Conservation (phyloP, 495 filamentous ascomycete genomes). For the Talaromyces stipitatus region DNA sequence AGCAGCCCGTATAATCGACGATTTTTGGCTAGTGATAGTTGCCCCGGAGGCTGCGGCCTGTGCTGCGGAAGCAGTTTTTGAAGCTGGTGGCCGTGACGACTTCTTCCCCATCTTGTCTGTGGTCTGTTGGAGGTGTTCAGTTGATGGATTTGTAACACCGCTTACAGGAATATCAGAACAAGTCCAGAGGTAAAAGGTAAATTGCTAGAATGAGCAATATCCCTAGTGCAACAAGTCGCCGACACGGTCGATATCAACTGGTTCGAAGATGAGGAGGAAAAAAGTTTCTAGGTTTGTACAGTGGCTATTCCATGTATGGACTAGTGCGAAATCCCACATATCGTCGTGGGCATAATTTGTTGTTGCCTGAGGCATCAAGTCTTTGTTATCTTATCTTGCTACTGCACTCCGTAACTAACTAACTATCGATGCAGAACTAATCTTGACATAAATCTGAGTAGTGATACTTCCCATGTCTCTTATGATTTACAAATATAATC, state of each 20-base stretch:
- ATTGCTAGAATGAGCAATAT: background rate
- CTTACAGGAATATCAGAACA: background rate
- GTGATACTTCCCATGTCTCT: background rate
- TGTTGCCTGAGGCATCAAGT: background rate
- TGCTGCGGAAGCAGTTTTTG: conserved; percentile 42
- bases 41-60: conserved; percentile 30
- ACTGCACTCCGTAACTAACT: too few species aligned
- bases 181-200: background rate
- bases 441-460: too few species aligned
- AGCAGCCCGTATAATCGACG: conserved; percentile 43
- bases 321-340: background rate
- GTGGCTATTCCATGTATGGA: background rate
- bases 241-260: background rate
- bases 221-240: background rate
- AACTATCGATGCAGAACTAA: too few species aligned
- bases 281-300: conserved; percentile 3
- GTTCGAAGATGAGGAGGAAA: background rate
- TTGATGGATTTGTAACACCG: background rate
- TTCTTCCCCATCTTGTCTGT: conserved; percentile 43
- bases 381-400: background rate
- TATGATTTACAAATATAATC: background rate
- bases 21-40: conserved; percentile 33
- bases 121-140: conserved; percentile 8
- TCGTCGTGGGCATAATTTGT: too few species aligned
- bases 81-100: conserved; percentile 33